These are phyloP conservation scores for Cornus florida DNA, from an alignment of 148 eudicot genomes.

Conservation along the genomic window DNA sequence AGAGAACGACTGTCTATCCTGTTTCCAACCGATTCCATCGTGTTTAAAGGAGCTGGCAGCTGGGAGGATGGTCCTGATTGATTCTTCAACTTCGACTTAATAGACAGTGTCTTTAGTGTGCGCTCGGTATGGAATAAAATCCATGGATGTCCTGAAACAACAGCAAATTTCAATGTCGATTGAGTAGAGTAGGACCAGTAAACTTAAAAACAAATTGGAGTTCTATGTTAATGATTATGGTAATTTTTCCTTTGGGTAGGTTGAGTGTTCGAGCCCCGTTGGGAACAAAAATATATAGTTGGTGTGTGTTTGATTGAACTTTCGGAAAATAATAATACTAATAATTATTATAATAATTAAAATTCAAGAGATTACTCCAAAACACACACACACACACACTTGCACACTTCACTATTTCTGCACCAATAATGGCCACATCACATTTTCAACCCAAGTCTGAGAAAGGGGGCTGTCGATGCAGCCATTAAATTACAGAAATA, in stretches of 20 bases:
- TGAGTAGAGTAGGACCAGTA: not conserved
- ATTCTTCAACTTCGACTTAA: slow-evolving; percentile 49
- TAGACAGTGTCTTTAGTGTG: slow-evolving; percentile 41
- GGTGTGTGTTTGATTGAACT: too few relatives aligned
- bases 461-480: too few relatives aligned
- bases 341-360: too few relatives aligned
- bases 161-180: not conserved
- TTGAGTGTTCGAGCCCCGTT: too few relatives aligned
- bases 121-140: slow-evolving; percentile 78
- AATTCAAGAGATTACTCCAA: not conserved
- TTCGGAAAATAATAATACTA: too few relatives aligned
- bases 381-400: too few relatives aligned
- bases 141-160: slow-evolving; percentile 81
- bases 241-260: too few relatives aligned
- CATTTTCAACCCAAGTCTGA: too few relatives aligned
- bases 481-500: too few relatives aligned
- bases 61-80: slow-evolving; percentile 27
- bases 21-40: slow-evolving; percentile 21
- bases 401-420: too few relatives aligned
- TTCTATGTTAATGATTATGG: not conserved
- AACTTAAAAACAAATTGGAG: not conserved
- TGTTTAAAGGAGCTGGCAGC: slow-evolving; percentile 8
- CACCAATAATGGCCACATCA: too few relatives aligned
- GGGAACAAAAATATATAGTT: too few relatives aligned
- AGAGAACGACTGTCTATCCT: slow-evolving; percentile 16